These are phyloP conservation scores for Cardiosporidium cionae DNA, from an alignment of 169 alveolate species.

Conservation along the genomic window DNA sequence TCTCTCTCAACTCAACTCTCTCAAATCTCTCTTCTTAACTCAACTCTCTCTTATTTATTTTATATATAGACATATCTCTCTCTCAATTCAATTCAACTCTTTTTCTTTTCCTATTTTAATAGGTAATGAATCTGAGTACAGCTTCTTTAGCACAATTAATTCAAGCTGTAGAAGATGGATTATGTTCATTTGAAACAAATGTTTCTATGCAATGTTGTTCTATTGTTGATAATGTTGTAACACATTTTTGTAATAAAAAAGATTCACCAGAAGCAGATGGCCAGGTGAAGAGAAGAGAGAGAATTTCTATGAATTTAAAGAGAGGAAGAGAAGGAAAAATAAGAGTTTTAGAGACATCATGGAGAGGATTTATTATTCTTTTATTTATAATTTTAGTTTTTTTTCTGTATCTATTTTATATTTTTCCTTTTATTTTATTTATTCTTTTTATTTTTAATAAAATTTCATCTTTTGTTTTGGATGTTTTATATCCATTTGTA, in stretches of 20 bases:
- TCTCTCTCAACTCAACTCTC: no score
- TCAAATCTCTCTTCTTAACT: no score
- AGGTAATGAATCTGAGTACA: slow-evolving; percentile 30
- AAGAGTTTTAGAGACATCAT: background rate
- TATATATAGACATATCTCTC: background rate
- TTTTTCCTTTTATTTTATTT: no score
- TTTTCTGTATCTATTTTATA: no score
- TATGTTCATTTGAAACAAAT: slow-evolving; percentile 34
- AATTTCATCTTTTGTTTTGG: background rate
- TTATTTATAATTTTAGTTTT: no score
- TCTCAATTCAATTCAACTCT: background rate
- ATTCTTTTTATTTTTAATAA: no score
- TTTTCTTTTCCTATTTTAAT: background rate
- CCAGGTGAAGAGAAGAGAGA: slow-evolving; percentile 10
- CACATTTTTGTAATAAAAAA: slow-evolving; percentile 15
- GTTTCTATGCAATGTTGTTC: slow-evolving; percentile 48
- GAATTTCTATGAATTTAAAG: background rate
- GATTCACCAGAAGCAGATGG: slow-evolving; percentile 25
- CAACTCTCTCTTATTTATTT: no score
- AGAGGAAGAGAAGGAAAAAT: background rate
- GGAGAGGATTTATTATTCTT: background rate
- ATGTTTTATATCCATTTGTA: slow-evolving; percentile 6
- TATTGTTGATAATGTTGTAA: slow-evolving; percentile 35
- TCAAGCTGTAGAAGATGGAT: slow-evolving; percentile 45
- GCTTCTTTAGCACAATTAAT: slow-evolving; percentile 36